phyloP scores from a whole-genome alignment of 208 protist genomes.

The Entamoeba nuttalli region DNA sequence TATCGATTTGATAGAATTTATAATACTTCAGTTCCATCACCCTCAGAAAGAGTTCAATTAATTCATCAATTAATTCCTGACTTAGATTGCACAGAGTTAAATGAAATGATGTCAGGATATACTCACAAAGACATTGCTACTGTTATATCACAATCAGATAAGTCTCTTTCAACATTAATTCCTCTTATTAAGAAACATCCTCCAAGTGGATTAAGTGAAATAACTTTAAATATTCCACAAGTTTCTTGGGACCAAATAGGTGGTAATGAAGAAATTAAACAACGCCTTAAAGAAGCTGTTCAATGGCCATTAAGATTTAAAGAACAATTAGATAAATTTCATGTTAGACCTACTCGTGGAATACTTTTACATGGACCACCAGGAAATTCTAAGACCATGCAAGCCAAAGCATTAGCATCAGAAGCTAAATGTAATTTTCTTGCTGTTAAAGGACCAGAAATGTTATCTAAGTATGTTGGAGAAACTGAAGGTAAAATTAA shows the following conservation, averaged over 20 bases:
- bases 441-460: constrained; percentile 57
- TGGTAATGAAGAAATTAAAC: neutral
- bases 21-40: neutral
- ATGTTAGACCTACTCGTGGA: neutral
- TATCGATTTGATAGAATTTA: neutral
- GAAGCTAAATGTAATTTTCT: constrained; percentile 64
- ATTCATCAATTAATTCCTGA: neutral
- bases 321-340: neutral
- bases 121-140: neutral
- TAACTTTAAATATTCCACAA: neutral
- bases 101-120: neutral
- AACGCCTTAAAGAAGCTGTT: neutral
- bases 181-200: neutral
- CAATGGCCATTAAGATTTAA: neutral
- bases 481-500: constrained; percentile 71
- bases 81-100: neutral
- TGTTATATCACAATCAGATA: neutral
- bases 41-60: neutral
- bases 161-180: neutral
- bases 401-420: constrained; percentile 66
- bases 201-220: neutral
- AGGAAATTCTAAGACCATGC: constrained; percentile 69
- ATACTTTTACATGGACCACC: constrained; percentile 13
- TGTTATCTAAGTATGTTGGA: constrained; percentile 77
- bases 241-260: neutral